A percentile compares a stretch with the other conserved stretches of the same genome.
Conservation (phyloP, 2,329 filamentous ascomycete species). For the Diaporthe helianthi region DNA sequence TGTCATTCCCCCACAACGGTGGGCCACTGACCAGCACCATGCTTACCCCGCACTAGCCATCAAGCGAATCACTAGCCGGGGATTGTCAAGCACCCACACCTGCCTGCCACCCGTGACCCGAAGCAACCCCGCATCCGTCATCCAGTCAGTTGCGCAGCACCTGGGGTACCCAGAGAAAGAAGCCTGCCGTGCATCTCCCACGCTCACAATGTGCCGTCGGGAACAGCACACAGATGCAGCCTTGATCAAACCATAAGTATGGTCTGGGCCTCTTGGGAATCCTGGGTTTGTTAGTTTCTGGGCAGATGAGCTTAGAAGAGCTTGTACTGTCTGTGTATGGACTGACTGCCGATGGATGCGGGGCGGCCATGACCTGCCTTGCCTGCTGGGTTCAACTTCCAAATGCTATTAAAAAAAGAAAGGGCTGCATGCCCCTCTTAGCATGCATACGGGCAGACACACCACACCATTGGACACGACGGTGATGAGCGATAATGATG, state of each 20-base stretch:
- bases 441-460: neutral
- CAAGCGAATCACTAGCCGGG: slow-evolving; percentile 29
- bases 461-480: slow-evolving; percentile 4
- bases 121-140: slow-evolving; percentile 12
- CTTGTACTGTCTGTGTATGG: neutral
- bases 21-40: neutral
- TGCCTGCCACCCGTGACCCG: neutral
- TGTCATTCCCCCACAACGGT: neutral
- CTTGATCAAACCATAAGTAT: neutral
- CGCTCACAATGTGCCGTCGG: neutral
- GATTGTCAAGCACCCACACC: slow-evolving; percentile 21
- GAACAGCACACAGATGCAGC: neutral
- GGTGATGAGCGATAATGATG: neutral
- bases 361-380: neutral
- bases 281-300: slow-evolving; percentile 5
- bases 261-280: neutral
- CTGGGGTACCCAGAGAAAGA: neutral
- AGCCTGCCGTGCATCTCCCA: neutral
- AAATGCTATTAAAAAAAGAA: neutral
- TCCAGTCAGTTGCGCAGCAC: too few species aligned
- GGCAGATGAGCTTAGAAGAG: neutral
- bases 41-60: slow-evolving; percentile 27
- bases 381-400: neutral
- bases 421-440: neutral
- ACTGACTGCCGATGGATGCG: slow-evolving; percentile 2